Evolutionary conservation across 169 alveolate genomes (phyloP), one percentile per base, ranked within the genome.

Genomic region (Toxoplasma gondii): DNA sequence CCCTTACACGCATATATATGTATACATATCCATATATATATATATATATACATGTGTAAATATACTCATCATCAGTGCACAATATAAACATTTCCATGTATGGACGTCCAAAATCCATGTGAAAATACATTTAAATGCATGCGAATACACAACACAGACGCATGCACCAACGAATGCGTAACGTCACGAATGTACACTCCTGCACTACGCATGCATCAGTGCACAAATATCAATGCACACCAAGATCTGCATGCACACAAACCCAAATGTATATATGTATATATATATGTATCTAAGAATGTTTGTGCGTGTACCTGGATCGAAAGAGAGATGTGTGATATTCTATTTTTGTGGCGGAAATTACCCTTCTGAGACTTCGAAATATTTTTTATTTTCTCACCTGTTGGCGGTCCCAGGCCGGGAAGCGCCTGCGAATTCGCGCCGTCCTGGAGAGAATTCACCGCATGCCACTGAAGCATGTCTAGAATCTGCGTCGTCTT

Each of bases 401-500:
- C 90, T 39, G 86, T 78, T n/a, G 86, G 86, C 2, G 86, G 86
- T 78, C n/a, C 86, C 22, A 78, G 49, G 39, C 86, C 86, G 2
- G 86, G 86, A 45, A 78, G 86, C 27, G 27, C 39, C 90, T 2
- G 43, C 31, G 64, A 29, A 36, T 22, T 31, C 19, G 53, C 31
- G 10, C 5, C 90, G 1, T 27, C 36, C 39, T 82, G 31, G 90
- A 36, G 44, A 16, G 53, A 41, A 29, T 43, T 41, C 27, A 44
- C 67, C 17, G 69, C 39, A 0, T 4, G 36, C 95, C 95, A 93
- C 78, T 93, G 95, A 53, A 97, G 64, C 91, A 96, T 92, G 92
- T 97, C 99, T 43, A 97, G 94, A 80, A 95, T 91, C 87, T 97
- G 97, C n/a, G 98, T 92, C 43, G 99, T 97, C 95, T 97, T 97